Evolutionary conservation across 140 eudicot species (phyloP), one percentile per base, ranked within the genome.

Genomic region (Erigeron philadelphicus): DNA sequence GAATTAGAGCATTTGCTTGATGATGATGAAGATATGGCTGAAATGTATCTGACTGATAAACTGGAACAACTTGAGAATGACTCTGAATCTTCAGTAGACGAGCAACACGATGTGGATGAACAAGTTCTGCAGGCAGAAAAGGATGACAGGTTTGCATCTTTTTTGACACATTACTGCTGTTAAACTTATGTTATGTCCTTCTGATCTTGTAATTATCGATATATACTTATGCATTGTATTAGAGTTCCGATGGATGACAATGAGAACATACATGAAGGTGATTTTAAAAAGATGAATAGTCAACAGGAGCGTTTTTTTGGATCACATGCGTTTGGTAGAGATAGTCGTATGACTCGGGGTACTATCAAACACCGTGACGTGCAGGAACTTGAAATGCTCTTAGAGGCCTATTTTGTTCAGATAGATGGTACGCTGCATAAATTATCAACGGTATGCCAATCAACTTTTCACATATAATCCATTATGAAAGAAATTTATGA

Each of bases 21-120:
- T 79, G 97, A 91, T 60, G 96, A 88, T 68, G 91, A 78, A 11
- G 97, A 91, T 76, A 91, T 88, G 97, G 97, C 95, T 8, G 96
- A 88, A 78, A 91, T 92, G 96, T 92, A 91, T 83, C 76, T 86
- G 59, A 88, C 98, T 38, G 92, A 88, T n/a, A 91, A 91, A 73
- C 58, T 88, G 64, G 63, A 66, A 64, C 77, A 65, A 64, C 62
- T 64, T 9, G 89, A 86, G 21, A 73, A 70, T 53, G 81, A 88
- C 58, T 79, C 86, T 79, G 66, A 41, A 40, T 48, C 84, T 59
- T 81, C 89, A n/a, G 46, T 75, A 2, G 60, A 72, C 3, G 93
- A 78, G 66, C 87, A 88, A 81, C 83, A 85, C 73, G 78, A 57
- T n/a, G 38, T 76, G 59, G 93, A 84, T 71, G 88, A 86, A 25